phyloP scores from a whole-genome alignment of 2,329 filamentous ascomycete genomes.

The Microcyclosporella mali region DNA sequence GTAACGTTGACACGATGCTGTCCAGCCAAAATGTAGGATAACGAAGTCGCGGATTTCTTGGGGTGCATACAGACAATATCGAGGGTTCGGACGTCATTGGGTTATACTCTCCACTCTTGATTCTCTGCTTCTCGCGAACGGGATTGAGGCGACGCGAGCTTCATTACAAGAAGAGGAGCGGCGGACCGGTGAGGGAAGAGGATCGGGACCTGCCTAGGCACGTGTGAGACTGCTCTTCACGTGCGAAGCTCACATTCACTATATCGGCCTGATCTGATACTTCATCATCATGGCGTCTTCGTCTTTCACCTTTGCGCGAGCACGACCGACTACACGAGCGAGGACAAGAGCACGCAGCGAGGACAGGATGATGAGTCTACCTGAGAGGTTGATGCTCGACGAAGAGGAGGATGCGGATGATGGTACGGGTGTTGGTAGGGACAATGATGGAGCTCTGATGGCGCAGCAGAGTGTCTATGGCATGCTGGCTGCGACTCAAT shows the following conservation, averaged over 20 bases:
- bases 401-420: constrained; percentile 18
- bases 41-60: too few relatives aligned
- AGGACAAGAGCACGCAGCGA: constrained; percentile 3
- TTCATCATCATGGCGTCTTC: constrained; percentile 3
- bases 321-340: background rate
- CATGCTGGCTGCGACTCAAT: constrained; percentile 82
- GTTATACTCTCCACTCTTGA: too few relatives aligned
- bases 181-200: background rate
- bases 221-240: constrained; percentile 8
- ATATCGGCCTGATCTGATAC: too few relatives aligned
- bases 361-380: constrained; percentile 13
- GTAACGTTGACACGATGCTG: too few relatives aligned
- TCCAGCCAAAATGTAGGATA: too few relatives aligned
- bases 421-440: constrained; percentile 15
- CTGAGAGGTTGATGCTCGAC: constrained; percentile 14
- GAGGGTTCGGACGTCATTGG: too few relatives aligned
- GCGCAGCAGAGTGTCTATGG: constrained; percentile 95
- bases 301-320: background rate
- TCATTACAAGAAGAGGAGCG: background rate
- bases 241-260: constrained; percentile 2
- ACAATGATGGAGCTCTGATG: constrained; percentile 43
- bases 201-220: too few relatives aligned
- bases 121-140: too few relatives aligned
- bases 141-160: too few relatives aligned
- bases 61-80: too few relatives aligned